These are phyloP conservation scores for Waitea zeae DNA, from an alignment of 1,284 basidiomycete genomes.

Conservation along the genomic window DNA sequence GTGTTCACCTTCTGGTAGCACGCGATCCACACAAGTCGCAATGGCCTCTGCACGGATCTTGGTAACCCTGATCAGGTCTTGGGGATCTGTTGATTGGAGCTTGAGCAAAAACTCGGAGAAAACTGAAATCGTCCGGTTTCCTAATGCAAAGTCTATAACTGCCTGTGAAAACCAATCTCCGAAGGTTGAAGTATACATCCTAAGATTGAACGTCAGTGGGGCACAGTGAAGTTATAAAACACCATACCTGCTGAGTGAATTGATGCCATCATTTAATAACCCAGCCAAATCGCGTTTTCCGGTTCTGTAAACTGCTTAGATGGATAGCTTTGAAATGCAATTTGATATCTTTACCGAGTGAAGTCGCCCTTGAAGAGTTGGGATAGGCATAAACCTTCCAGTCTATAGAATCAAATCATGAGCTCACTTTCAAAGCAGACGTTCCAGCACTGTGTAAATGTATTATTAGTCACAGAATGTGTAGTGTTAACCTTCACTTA, in stretches of 20 bases:
- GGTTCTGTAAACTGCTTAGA: constrained; percentile 45
- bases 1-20: constrained; percentile 69
- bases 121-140: constrained; percentile 68
- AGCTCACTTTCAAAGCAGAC: constrained; percentile 68
- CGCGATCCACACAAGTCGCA: constrained; percentile 69
- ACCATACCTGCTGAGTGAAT: constrained; percentile 61
- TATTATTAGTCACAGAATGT: too few relatives aligned
- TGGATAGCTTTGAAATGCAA: too few relatives aligned
- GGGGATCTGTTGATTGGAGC: constrained; percentile 77
- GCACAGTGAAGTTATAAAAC: background rate
- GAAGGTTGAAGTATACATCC: constrained; percentile 76
- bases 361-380: constrained; percentile 59
- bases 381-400: constrained; percentile 2
- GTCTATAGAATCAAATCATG: background rate
- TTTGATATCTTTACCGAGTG: too few relatives aligned
- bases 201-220: constrained; percentile 9
- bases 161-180: constrained; percentile 95
- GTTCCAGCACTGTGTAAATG: too few relatives aligned
- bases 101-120: constrained; percentile 86
- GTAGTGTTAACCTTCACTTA: too few relatives aligned
- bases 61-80: constrained; percentile 74
- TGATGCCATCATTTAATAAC: constrained; percentile 85
- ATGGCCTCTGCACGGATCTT: constrained; percentile 83
- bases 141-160: constrained; percentile 83
- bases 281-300: constrained; percentile 87